Evolutionary conservation across 1,139 yeast genomes (phyloP).

Genomic region (Kodamaea derodonti): DNA sequence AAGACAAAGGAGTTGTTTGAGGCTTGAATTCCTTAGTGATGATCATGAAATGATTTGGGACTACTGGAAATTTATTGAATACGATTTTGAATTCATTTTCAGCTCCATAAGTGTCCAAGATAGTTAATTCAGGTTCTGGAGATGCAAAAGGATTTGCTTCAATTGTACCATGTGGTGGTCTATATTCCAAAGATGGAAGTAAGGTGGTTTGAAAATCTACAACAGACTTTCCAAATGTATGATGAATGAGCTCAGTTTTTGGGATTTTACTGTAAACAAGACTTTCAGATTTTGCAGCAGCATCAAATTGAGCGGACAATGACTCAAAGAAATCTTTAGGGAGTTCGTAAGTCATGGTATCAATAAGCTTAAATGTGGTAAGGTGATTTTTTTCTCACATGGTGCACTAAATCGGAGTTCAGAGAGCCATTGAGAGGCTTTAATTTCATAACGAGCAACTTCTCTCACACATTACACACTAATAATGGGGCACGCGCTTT

Average conservation of each 20-base stretch:
- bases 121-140: slow-evolving; percentile 74
- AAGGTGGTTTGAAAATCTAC: slow-evolving; percentile 29
- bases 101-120: slow-evolving; percentile 49
- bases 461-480: too few relatives aligned
- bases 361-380: too few relatives aligned
- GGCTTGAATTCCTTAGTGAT: slow-evolving; percentile 70
- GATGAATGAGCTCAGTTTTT: slow-evolving; percentile 17
- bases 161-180: slow-evolving; percentile 49
- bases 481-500: too few relatives aligned
- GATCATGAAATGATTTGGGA: slow-evolving; percentile 71
- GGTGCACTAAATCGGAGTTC: neutral
- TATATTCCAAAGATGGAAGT: slow-evolving; percentile 43
- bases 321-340: slow-evolving; percentile 23
- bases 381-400: neutral
- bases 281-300: slow-evolving; percentile 23
- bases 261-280: slow-evolving; percentile 34
- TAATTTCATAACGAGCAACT: neutral
- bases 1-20: slow-evolving; percentile 69
- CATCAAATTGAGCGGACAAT: slow-evolving; percentile 23
- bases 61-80: slow-evolving; percentile 82
- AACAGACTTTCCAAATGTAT: slow-evolving; percentile 17
- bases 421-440: slow-evolving; percentile 1
- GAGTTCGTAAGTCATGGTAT: slow-evolving; percentile 20
- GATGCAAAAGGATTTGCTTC: slow-evolving; percentile 69
- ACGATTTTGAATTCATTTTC: slow-evolving; percentile 57